Conservation (phyloP, 1,284 basidiomycete genomes). For the Rhodotorula sp. region DNA sequence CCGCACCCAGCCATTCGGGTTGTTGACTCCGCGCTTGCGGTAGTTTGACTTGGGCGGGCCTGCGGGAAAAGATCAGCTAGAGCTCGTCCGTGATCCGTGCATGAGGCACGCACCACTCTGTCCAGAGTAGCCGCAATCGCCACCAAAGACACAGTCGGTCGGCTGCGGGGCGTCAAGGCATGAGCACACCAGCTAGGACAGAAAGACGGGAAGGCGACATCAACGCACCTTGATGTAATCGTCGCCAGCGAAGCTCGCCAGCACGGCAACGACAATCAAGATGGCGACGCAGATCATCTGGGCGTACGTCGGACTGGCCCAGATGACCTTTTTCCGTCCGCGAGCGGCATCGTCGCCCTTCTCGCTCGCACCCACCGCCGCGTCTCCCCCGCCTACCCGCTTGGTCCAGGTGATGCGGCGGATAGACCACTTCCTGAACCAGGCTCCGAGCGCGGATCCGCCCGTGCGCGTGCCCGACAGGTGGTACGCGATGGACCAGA, state of each 20-base stretch:
- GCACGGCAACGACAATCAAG: constrained; percentile 34
- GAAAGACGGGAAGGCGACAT: too few species aligned
- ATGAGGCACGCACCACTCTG: not conserved
- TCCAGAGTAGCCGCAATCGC: constrained; percentile 35
- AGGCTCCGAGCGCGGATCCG: constrained; percentile 37
- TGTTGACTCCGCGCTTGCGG: constrained; percentile 31
- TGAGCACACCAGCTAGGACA: too few species aligned
- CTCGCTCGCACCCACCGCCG: not conserved
- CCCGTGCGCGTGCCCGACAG: constrained; percentile 32
- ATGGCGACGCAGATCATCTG: constrained; percentile 39
- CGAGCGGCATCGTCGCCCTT: not conserved
- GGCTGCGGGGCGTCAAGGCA: constrained; percentile 3
- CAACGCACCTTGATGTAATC: constrained; percentile 41
- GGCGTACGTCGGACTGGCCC: constrained; percentile 42
- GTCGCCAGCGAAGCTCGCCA: constrained; percentile 41
- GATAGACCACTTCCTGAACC: constrained; percentile 41
- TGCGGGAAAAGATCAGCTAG: not conserved
- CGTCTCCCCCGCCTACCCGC: constrained; percentile 8
- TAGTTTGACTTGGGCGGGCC: constrained; percentile 24
- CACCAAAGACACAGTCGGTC: constrained; percentile 45
- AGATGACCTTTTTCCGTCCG: constrained; percentile 30
- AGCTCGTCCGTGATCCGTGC: not conserved
- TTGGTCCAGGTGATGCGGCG: constrained; percentile 30
- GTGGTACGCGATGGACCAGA: constrained; percentile 48
- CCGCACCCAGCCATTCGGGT: constrained; percentile 35